Percentiles rank a stretch among this genome's conserved stretches.
Conservation (phyloP, 23 red algal genomes). For the Agarophyton chilense region DNA sequence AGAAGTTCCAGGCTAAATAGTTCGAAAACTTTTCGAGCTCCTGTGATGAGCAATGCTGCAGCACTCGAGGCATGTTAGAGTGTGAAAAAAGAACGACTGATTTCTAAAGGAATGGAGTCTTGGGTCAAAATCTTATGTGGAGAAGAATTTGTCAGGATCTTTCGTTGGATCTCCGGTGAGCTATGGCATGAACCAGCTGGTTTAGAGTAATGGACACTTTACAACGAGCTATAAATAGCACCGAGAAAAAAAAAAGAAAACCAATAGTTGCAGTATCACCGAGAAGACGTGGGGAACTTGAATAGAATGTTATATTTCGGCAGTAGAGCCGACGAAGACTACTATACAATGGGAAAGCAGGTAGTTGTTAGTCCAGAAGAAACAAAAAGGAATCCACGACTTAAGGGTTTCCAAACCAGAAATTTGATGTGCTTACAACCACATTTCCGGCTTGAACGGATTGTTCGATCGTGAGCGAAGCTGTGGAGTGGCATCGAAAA, state of each 20-base stretch:
- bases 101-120: no score
- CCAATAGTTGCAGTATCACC: no score
- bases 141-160: neutral
- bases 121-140: neutral
- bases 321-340: no score
- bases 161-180: neutral
- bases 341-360: no score
- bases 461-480: neutral
- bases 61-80: neutral
- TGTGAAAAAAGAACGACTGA: neutral
- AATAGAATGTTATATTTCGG: no score
- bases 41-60: neutral
- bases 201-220: neutral
- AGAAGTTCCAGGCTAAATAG: conserved; percentile 28
- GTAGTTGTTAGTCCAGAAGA: no score
- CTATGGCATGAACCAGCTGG: neutral
- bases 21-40: conserved; percentile 20
- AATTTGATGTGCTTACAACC: neutral
- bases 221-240: neutral
- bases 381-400: no score
- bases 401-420: no score
- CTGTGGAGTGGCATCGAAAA: neutral
- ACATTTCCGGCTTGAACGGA: neutral
- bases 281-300: no score
- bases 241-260: neutral